A percentile compares a stretch with the other conserved stretches of the same genome.
Conservation (phyloP, 805 yeast species). For the Metschnikowia vanudenii region DNA sequence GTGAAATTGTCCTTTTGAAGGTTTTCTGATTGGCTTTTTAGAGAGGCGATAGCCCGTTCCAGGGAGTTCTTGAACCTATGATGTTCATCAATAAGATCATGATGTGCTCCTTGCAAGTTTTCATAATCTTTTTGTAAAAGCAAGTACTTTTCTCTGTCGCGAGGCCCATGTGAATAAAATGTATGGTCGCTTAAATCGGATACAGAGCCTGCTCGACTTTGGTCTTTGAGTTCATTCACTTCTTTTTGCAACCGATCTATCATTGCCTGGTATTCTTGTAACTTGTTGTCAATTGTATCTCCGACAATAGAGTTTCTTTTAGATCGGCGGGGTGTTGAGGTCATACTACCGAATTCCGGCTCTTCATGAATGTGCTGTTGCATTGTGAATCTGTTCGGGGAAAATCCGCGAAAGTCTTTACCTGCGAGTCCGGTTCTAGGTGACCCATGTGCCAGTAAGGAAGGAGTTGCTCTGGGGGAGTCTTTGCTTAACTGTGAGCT, state of each 20-base stretch:
- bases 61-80: conserved; percentile 6
- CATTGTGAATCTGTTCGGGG: not conserved
- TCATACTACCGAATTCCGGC: not conserved
- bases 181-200: conserved; percentile 12
- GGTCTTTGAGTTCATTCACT: conserved; percentile 28
- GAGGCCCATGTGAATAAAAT: conserved; percentile 1
- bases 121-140: conserved; percentile 17
- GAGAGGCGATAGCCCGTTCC: conserved; percentile 12
- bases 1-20: conserved; percentile 13
- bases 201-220: conserved; percentile 12
- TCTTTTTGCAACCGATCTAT: conserved; percentile 34
- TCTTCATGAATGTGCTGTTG: not conserved
- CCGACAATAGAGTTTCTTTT: conserved; percentile 11
- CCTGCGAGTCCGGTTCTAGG: not conserved
- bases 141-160: conserved; percentile 12
- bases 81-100: conserved; percentile 14
- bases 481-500: not conserved
- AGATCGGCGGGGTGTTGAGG: conserved; percentile 1
- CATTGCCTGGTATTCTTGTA: conserved; percentile 30
- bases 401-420: not conserved
- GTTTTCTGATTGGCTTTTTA: conserved; percentile 14
- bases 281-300: conserved; percentile 24
- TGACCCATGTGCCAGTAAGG: not conserved
- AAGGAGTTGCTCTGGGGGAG: not conserved
- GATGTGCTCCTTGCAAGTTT: conserved; percentile 9